phyloP scores from a whole-genome alignment of 768 basidiomycete genomes.

The Austroboletus festivus region DNA sequence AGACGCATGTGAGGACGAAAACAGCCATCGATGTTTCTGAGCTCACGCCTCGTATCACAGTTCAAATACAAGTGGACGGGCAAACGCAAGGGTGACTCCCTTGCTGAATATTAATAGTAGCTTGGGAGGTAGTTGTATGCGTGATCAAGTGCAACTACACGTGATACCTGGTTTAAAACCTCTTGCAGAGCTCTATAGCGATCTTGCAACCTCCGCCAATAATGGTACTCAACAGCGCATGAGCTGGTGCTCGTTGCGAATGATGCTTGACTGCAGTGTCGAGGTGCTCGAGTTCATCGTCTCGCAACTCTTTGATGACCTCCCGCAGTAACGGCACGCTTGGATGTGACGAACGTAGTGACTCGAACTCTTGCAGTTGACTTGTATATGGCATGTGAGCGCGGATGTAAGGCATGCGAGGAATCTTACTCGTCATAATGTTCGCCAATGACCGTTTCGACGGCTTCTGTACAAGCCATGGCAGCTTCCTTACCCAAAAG shows the following conservation, averaged over 20 bases:
- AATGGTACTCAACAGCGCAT: constrained; percentile 83
- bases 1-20: constrained; percentile 36
- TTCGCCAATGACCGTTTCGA: constrained; percentile 96
- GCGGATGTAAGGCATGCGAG: not conserved
- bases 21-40: constrained; percentile 18
- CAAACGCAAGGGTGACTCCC: constrained; percentile 44
- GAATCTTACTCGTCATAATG: constrained; percentile 92
- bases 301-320: constrained; percentile 80
- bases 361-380: constrained; percentile 75
- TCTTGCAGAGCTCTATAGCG: constrained; percentile 88
- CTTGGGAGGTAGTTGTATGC: not conserved
- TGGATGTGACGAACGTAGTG: constrained; percentile 62
- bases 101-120: constrained; percentile 28
- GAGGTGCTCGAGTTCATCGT: constrained; percentile 93
- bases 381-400: constrained; percentile 38
- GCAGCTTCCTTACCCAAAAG: constrained; percentile 89
- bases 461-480: constrained; percentile 98
- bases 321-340: constrained; percentile 72
- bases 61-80: constrained; percentile 54
- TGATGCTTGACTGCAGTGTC: constrained; percentile 86
- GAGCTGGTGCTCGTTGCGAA: constrained; percentile 87
- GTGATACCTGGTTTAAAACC: constrained; percentile 45
- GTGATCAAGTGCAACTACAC: constrained; percentile 2
- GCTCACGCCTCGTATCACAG: constrained; percentile 28
- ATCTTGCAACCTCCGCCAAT: constrained; percentile 84